Evolutionary conservation across 1,284 basidiomycete species (phyloP).

Genomic region (Pulveroboletus sp.): DNA sequence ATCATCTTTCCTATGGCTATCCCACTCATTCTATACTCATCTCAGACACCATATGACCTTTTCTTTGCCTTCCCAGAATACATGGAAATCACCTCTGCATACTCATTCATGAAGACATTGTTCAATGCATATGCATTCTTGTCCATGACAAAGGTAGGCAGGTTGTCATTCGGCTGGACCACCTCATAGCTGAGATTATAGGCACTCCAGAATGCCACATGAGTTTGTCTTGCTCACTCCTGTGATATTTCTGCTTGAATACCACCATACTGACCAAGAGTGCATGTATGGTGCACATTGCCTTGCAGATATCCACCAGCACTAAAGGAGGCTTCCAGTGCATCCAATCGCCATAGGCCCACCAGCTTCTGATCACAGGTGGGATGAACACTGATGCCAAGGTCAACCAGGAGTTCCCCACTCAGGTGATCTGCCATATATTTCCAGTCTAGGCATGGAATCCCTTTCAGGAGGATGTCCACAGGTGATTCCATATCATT

Average conservation of each 20-base stretch:
- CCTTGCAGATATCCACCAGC: neutral
- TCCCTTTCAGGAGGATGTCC: neutral
- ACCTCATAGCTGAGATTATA: neutral
- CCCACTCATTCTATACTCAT: neutral
- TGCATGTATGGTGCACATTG: neutral
- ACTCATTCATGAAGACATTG: neutral
- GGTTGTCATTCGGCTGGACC: neutral
- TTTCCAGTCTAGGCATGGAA: neutral
- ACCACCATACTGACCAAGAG: neutral
- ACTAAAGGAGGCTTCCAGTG: neutral
- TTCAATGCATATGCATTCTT: neutral
- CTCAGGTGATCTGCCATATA: neutral
- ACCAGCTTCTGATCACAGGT: neutral
- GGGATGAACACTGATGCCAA: too few species aligned
- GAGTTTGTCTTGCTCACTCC: neutral
- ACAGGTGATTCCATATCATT: neutral
- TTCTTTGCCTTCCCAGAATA: neutral
- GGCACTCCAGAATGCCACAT: neutral
- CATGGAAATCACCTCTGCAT: neutral
- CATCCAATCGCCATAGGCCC: neutral
- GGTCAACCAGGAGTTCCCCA: neutral
- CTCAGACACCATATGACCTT: neutral
- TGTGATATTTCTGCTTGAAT: neutral
- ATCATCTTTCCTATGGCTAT: neutral
- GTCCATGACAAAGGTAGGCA: neutral